A percentile compares a stretch with the other conserved stretches of the same genome.
phyloP scores from a whole-genome alignment of 768 basidiomycete genomes.

The Thelephora ganbajun region DNA sequence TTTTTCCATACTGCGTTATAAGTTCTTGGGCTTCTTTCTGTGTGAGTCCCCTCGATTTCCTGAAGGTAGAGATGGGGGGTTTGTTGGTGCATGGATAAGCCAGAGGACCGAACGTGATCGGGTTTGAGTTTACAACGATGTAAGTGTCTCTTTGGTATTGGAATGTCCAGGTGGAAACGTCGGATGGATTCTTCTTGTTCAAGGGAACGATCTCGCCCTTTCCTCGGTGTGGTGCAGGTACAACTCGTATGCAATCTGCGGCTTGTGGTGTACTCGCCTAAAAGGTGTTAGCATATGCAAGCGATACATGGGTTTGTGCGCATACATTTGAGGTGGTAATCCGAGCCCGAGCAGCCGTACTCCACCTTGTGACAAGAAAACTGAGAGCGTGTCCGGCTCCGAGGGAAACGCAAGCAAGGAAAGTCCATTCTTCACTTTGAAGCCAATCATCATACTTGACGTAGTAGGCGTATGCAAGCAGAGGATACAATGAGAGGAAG shows the following conservation, averaged over 20 bases:
- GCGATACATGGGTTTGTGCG: constrained; percentile 2
- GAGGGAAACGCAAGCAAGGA: constrained; percentile 76
- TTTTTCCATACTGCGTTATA: constrained; percentile 67
- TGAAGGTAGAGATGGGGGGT: constrained; percentile 57
- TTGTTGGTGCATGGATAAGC: constrained; percentile 74
- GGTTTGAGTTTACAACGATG: constrained; percentile 42
- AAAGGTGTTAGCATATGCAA: background rate
- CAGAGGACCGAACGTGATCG: constrained; percentile 57
- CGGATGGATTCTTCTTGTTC: constrained; percentile 41
- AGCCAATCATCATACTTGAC: constrained; percentile 85
- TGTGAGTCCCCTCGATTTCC: constrained; percentile 41
- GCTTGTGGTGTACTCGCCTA: constrained; percentile 51
- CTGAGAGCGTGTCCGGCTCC: constrained; percentile 84
- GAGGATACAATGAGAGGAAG: constrained; percentile 68
- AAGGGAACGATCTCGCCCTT: constrained; percentile 81
- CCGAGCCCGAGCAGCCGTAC: constrained; percentile 59
- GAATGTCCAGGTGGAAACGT: constrained; percentile 66
- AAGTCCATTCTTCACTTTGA: constrained; percentile 94
- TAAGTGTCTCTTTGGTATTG: constrained; percentile 94
- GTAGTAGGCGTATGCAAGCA: constrained; percentile 85
- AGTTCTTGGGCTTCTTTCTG: constrained; percentile 34
- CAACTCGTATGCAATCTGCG: constrained; percentile 71
- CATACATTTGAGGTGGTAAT: constrained; percentile 67
- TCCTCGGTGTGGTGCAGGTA: constrained; percentile 72
- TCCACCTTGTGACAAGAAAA: constrained; percentile 89